Conservation (phyloP, 768 basidiomycete species). For the Russula sp. region DNA sequence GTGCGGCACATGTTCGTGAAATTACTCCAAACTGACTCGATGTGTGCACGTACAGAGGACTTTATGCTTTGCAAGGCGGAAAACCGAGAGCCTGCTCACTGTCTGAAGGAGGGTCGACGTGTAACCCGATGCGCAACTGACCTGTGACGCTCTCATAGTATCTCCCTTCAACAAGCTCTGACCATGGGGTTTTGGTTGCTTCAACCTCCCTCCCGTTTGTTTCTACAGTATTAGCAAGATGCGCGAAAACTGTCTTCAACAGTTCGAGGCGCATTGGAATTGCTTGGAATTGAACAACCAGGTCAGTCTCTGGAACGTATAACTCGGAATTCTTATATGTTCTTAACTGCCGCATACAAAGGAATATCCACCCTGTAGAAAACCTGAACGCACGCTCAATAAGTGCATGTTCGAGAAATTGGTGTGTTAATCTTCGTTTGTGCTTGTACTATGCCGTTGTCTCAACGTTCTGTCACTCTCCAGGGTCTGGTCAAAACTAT, state of each 20-base stretch:
- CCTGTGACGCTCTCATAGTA: conserved; percentile 56
- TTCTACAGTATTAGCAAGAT: conserved; percentile 82
- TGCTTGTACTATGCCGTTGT: not conserved
- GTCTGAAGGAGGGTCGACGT: conserved; percentile 91
- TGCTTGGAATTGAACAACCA: conserved; percentile 96
- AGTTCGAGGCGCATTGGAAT: conserved; percentile 91
- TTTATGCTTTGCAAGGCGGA: conserved; percentile 98
- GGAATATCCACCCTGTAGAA: conserved; percentile 89
- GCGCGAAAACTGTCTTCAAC: conserved; percentile 81
- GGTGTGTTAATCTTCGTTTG: conserved; percentile 48
- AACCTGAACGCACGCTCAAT: conserved; percentile 84
- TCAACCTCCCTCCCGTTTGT: not conserved
- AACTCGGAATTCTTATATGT: not conserved
- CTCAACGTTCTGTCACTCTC: not conserved
- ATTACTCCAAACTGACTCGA: not conserved
- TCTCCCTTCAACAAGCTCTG: conserved; percentile 3
- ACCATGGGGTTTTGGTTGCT: not conserved
- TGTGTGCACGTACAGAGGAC: conserved; percentile 56
- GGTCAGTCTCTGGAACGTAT: conserved; percentile 46
- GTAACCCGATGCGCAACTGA: conserved; percentile 95
- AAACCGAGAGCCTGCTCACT: conserved; percentile 85
- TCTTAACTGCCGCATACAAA: conserved; percentile 36
- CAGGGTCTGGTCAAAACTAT: conserved; percentile 91
- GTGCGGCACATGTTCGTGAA: conserved; percentile 33
- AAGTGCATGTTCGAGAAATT: conserved; percentile 95